Percentiles rank a stretch among this genome's conserved stretches.
Conservation (phyloP, 2,329 filamentous ascomycete genomes). For the Aspergillus flavus region DNA sequence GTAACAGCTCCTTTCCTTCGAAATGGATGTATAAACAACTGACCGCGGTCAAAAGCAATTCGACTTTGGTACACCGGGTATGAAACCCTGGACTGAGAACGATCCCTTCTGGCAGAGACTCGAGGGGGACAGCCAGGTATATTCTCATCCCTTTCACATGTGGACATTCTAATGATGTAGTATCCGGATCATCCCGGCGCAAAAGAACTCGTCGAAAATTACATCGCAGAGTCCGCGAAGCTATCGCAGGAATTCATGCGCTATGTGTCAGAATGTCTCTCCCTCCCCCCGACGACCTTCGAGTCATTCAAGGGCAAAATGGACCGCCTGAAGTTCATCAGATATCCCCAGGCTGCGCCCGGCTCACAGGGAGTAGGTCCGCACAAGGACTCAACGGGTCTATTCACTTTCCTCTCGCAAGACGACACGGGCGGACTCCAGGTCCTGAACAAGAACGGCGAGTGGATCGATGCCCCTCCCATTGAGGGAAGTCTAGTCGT, state of each 20-base stretch:
- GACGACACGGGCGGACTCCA: conserved; percentile 50
- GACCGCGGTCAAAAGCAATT: conserved; percentile 46
- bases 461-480: conserved; percentile 50
- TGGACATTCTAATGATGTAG: conserved; percentile 14
- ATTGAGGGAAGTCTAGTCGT: conserved; percentile 49
- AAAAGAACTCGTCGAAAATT: conserved; percentile 46
- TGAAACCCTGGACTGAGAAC: conserved; percentile 35
- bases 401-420: conserved; percentile 46
- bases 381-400: conserved; percentile 58
- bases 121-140: conserved; percentile 34
- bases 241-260: conserved; percentile 57
- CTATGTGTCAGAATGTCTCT: conserved; percentile 59
- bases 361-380: conserved; percentile 58
- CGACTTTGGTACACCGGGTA: conserved; percentile 37
- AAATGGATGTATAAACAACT: not conserved
- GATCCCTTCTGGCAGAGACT: conserved; percentile 49
- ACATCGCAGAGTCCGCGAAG: conserved; percentile 52
- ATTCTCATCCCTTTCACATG: not conserved
- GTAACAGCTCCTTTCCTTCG: conserved; percentile 13
- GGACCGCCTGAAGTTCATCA: conserved; percentile 59
- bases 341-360: conserved; percentile 49
- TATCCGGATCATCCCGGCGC: conserved; percentile 30
- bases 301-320: conserved; percentile 52
- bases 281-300: conserved; percentile 52
- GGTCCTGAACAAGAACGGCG: conserved; percentile 48